Percentiles rank a stretch among this genome's conserved stretches.
Conservation (phyloP, 768 basidiomycete genomes). For the Leucosporidium creatinivorum region DNA sequence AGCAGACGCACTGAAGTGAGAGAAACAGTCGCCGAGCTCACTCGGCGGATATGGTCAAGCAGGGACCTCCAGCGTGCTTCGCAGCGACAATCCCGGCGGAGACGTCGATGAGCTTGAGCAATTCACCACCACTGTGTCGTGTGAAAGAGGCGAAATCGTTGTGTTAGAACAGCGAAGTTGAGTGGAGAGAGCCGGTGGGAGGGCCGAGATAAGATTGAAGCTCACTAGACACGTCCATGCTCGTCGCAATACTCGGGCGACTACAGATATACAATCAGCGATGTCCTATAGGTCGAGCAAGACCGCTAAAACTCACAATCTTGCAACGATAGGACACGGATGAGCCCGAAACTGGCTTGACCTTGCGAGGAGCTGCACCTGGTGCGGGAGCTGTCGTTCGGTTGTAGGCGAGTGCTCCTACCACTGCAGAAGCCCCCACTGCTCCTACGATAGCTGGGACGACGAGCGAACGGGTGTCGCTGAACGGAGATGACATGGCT, state of each 20-base stretch:
- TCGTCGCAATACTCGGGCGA: slow-evolving; percentile 25
- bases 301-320: background rate
- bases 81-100: slow-evolving; percentile 28
- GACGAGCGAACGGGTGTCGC: too few relatives aligned
- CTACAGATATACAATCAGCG: background rate
- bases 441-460: too few relatives aligned
- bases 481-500: too few relatives aligned
- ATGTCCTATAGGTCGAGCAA: background rate
- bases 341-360: background rate
- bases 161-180: too few relatives aligned
- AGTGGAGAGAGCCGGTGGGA: too few relatives aligned
- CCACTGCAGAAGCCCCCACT: too few relatives aligned
- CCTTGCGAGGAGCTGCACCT: background rate
- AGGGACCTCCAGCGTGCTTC: slow-evolving; percentile 25
- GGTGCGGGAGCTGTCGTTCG: too few relatives aligned
- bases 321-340: background rate
- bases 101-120: slow-evolving; percentile 32
- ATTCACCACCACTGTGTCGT: slow-evolving; percentile 17
- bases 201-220: too few relatives aligned
- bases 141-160: too few relatives aligned
- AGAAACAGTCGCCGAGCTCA: background rate
- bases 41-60: slow-evolving; percentile 30
- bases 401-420: too few relatives aligned
- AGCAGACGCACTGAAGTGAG: background rate
- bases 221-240: slow-evolving; percentile 17